Evolutionary conservation across 768 basidiomycete genomes (phyloP), one percentile per base, ranked within the genome.

Genomic region (Filobasidium floriforme): DNA sequence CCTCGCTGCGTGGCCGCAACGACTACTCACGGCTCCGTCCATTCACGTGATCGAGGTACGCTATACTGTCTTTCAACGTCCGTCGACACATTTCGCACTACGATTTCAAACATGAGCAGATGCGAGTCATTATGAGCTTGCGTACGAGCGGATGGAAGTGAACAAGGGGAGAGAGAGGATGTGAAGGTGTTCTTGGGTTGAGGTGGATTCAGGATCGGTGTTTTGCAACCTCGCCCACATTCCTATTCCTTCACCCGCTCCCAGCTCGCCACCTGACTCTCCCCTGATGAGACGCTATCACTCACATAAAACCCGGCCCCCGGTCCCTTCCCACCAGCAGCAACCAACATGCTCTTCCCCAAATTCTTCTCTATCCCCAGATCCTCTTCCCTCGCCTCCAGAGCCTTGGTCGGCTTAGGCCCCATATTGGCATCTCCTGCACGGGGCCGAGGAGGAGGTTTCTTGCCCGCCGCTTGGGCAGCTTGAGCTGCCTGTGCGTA

Each of bases 31-130:
- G 94, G 62, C 86, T 85, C 82, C 92, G 84, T 66, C 91, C 87
- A 79, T 99, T 99, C 64, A 99, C 85, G 75, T 99, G 96, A 76
- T 97, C 93, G 57, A 99, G 81, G 76, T 98, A 98, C 11, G 86
- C 89, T n/a, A 86, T 83, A 60, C 86, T 91, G 74, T 99, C 96
- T 79, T 94, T 96, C 80, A 91, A 89, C 18, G 88, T 94, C 71
- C 91, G 82, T 71, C 85, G 88, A 77, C 96, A 99, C 10, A 88
- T 80, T 74, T 94, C 92, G 74, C 96, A 99, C 78, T 79, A 63
- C 22, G 46, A 49, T 15, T 49, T 15, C 5, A 2, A 15, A 15
- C 46, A 14, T 44, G 10, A 44, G 10, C n/a, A n/a, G n/a, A n/a
- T n/a, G n/a, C n/a, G n/a, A n/a, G n/a, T n/a, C n/a, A n/a, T n/a